Evolutionary conservation across 345 rosid genomes (phyloP).

Genomic region (Populus alba): DNA sequence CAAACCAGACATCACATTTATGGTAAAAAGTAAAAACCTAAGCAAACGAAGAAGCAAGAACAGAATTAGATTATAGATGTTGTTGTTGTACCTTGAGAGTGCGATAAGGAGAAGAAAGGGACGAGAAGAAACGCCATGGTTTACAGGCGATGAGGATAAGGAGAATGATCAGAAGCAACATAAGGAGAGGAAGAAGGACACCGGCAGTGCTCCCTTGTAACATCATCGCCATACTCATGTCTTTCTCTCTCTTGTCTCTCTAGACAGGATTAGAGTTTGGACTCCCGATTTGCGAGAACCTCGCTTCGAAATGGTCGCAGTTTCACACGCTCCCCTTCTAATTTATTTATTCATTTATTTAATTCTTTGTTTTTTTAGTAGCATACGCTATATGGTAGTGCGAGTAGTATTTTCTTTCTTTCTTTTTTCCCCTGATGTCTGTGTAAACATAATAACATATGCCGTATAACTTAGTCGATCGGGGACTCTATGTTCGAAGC

Average conservation of each 20-base stretch:
- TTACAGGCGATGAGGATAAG: conserved; percentile 68
- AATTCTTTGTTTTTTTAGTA: not conserved
- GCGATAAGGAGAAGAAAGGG: conserved; percentile 43
- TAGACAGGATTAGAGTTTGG: conserved; percentile 38
- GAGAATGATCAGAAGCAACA: conserved; percentile 66
- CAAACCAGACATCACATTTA: not conserved
- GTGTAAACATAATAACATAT: too few relatives aligned
- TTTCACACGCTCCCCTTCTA: conserved; percentile 1
- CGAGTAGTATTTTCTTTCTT: too few relatives aligned
- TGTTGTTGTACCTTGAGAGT: conserved; percentile 49
- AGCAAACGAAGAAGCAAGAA: not conserved
- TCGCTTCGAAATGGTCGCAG: conserved; percentile 82
- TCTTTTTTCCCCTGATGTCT: too few relatives aligned
- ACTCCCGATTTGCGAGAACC: conserved; percentile 52
- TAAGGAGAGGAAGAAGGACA: conserved; percentile 44
- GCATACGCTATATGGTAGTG: too few relatives aligned
- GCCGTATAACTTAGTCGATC: too few relatives aligned
- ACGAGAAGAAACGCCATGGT: conserved; percentile 84
- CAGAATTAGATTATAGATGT: not conserved
- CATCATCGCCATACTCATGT: conserved; percentile 53
- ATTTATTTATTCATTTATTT: not conserved
- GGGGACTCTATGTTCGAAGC: too few relatives aligned
- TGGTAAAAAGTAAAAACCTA: not conserved
- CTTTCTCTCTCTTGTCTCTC: conserved; percentile 21
- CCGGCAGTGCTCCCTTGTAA: conserved; percentile 44